Evolutionary conservation across 2,329 filamentous ascomycete genomes (phyloP), one percentile per base, ranked within the genome.

Genomic region (Hyphodiscus sp.): DNA sequence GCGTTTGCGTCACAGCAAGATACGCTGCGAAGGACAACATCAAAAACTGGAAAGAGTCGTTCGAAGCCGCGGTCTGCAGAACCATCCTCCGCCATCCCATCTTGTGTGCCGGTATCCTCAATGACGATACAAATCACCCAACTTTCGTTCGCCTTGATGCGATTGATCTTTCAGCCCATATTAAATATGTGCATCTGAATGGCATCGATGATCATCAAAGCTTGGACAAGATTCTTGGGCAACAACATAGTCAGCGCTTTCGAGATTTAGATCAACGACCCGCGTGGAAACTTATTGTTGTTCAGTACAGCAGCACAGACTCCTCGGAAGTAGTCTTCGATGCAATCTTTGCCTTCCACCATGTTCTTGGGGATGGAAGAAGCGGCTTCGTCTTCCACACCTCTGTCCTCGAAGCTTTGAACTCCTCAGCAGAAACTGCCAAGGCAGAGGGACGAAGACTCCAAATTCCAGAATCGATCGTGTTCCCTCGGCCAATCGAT

Each of bases 361-460:
- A 83, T 58, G 69, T 72, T 0, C 67, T 82, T 18, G 71, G 72
- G 20, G 80, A 83, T 57, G 80, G 80, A 1, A 68, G 72, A 13
- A 74, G 74, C 57, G 75, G 73, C 0, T 66, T 68, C 26, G 61
- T 71, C 1, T 81, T 83, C 57, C 80, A 83, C 56, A 64, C 70
- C 29, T 67, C 70, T 1, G 65, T 83, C 0, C 69, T 77, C 3
- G 59, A 65, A 2, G 71, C 76, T 3, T 67, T 82, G 2, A 72
- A 42, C 10, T 20, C 49, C 64, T 54, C 16, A 64, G 52, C 46
- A 68, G 60, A 23, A 67, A 54, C 51, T 68, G 59, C 11, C 11
- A 38, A 13, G 4, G 11, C 11, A 15, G 33, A 38, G 4, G 11
- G 33, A 13, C 33, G 16, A 38, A 26, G 23, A 3, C 11, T 38